phyloP scores from a whole-genome alignment of 768 basidiomycete species.

The Suillus alpinus region DNA sequence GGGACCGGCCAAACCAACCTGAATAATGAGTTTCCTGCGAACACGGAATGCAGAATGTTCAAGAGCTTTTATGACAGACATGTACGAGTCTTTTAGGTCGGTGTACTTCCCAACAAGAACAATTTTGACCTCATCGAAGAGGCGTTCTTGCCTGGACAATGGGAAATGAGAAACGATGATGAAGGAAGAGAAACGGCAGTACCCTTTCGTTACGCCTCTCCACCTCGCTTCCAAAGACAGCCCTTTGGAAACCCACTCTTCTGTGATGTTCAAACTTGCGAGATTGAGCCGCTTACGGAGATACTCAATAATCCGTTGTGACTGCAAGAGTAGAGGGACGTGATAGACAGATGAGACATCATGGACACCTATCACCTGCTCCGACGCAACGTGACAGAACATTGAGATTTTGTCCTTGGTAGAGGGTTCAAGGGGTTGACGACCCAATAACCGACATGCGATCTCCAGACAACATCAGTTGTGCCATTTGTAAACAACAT shows the following conservation, averaged over 20 bases:
- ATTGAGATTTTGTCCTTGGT: constrained; percentile 97
- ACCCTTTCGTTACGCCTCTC: constrained; percentile 84
- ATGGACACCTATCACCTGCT: constrained; percentile 93
- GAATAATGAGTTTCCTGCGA: constrained; percentile 75
- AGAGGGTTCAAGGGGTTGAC: constrained; percentile 73
- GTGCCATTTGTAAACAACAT: background rate
- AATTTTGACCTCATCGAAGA: constrained; percentile 86
- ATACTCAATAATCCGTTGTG: constrained; percentile 89
- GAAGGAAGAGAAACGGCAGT: constrained; percentile 7
- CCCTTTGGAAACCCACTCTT: constrained; percentile 61
- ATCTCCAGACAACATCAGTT: constrained; percentile 50
- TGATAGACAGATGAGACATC: constrained; percentile 97
- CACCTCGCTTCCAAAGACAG: constrained; percentile 67
- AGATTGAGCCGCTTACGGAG: constrained; percentile 82
- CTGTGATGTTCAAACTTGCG: constrained; percentile 48
- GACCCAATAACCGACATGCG: constrained; percentile 83
- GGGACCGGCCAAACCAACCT: constrained; percentile 45
- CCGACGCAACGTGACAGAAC: constrained; percentile 94
- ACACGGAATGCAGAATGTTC: constrained; percentile 97
- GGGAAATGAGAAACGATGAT: constrained; percentile 3
- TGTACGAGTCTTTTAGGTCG: constrained; percentile 94
- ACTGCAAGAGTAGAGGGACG: constrained; percentile 86
- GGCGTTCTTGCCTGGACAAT: constrained; percentile 76
- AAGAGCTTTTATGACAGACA: constrained; percentile 94
- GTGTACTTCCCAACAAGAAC: constrained; percentile 98